Percentiles rank a stretch among this genome's conserved stretches.
These are phyloP conservation scores for Phytophthora aleatoria DNA, from an alignment of 352 stramenopile species.

Conservation along the genomic window DNA sequence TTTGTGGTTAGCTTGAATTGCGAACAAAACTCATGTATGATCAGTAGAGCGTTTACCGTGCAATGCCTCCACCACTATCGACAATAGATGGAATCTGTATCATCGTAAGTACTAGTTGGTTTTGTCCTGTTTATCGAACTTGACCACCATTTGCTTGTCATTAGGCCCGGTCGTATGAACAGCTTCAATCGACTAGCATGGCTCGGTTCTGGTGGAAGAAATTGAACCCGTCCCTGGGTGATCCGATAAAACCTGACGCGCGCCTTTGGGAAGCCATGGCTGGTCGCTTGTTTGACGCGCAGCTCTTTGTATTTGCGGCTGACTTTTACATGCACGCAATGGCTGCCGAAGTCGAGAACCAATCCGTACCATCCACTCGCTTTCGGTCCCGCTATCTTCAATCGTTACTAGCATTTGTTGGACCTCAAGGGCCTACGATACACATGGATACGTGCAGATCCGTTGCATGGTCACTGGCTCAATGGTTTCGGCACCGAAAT, in stretches of 20 bases:
- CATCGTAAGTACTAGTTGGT: slow-evolving; percentile 37
- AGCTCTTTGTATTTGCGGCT: slow-evolving; percentile 45
- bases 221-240: not conserved
- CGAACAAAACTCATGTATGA: not conserved
- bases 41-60: slow-evolving; percentile 43
- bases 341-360: not conserved
- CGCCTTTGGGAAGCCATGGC: slow-evolving; percentile 25
- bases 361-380: slow-evolving; percentile 11
- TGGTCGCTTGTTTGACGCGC: slow-evolving; percentile 32
- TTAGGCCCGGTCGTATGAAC: slow-evolving; percentile 49
- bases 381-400: slow-evolving; percentile 37
- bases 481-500: slow-evolving; percentile 14
- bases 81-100: slow-evolving; percentile 42
- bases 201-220: slow-evolving; percentile 51
- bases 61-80: slow-evolving; percentile 56
- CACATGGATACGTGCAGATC: slow-evolving; percentile 23
- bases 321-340: slow-evolving; percentile 37
- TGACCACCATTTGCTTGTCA: not conserved
- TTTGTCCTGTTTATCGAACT: not conserved
- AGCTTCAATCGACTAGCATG: slow-evolving; percentile 15
- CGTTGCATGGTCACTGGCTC: slow-evolving; percentile 39
- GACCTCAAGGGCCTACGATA: slow-evolving; percentile 10
- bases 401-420: slow-evolving; percentile 31
- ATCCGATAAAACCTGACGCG: not conserved
- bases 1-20: not conserved